phyloP scores from a whole-genome alignment of 495 filamentous ascomycete genomes.

The Usnea hakonensis region DNA sequence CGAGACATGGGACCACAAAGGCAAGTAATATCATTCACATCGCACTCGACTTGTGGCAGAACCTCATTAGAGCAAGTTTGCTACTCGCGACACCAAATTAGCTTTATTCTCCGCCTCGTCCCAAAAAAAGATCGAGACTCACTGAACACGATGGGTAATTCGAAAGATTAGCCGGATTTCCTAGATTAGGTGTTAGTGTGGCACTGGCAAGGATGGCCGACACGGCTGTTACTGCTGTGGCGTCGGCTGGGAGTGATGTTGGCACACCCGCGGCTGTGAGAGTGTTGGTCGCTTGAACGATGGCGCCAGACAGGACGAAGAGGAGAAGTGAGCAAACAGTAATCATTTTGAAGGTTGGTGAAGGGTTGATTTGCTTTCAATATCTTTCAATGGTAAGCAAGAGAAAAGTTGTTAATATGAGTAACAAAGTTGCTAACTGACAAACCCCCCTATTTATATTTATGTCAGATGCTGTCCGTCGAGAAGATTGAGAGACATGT shows the following conservation, averaged over 20 bases:
- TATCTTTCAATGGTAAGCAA: no score
- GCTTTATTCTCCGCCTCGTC: neutral
- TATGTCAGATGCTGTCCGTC: no score
- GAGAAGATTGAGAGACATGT: no score
- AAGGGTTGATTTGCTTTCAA: no score
- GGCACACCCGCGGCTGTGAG: neutral
- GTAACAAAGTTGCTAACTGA: no score
- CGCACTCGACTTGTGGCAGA: neutral
- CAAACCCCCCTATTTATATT: no score
- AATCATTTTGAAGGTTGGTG: no score
- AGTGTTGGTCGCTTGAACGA: neutral
- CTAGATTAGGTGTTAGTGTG: constrained; percentile 1
- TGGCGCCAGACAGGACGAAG: no score
- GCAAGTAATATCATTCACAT: constrained; percentile 3
- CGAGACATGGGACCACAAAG: constrained; percentile 12
- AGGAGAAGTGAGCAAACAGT: no score
- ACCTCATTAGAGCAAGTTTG: constrained; percentile 12
- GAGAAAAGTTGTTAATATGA: no score
- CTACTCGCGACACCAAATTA: neutral
- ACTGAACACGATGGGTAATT: constrained; percentile 13
- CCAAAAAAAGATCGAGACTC: neutral
- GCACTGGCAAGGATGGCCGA: constrained; percentile 10
- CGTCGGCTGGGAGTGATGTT: neutral
- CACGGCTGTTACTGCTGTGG: neutral
- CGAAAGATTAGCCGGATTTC: constrained; percentile 3